Percentiles rank a stretch among this genome's conserved stretches.
Conservation (phyloP, 2,329 filamentous ascomycete genomes). For the Neofusicoccum cordaticola region DNA sequence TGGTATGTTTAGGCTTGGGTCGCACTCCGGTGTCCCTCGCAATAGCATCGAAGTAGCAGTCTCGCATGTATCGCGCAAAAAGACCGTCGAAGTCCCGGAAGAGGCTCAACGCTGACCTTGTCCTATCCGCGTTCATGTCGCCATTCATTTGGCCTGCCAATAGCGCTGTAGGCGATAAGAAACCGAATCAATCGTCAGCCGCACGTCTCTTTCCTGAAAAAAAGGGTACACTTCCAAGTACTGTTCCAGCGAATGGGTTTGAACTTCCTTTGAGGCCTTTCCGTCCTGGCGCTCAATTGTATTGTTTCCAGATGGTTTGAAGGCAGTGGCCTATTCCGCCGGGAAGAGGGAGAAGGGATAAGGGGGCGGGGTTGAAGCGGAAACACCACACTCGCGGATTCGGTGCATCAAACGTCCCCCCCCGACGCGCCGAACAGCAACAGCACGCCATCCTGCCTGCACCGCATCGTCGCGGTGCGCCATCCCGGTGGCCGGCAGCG, state of each 20-base stretch:
- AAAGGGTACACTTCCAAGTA: constrained; percentile 21
- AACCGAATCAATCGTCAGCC: constrained; percentile 39
- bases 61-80: not conserved
- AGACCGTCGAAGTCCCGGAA: constrained; percentile 4
- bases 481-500: constrained; percentile 24
- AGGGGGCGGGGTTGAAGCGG: not conserved
- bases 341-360: too few relatives aligned
- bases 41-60: constrained; percentile 13
- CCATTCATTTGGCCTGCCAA: not conserved
- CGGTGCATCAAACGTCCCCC: constrained; percentile 32
- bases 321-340: too few relatives aligned
- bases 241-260: too few relatives aligned
- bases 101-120: not conserved
- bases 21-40: constrained; percentile 18
- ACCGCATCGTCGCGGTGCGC: constrained; percentile 30
- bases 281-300: too few relatives aligned
- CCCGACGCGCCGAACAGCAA: constrained; percentile 39
- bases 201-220: constrained; percentile 28
- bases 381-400: constrained; percentile 39
- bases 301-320: constrained; percentile 25
- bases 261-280: too few relatives aligned
- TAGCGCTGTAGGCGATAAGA: not conserved
- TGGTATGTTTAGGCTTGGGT: constrained; percentile 31
- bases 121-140: not conserved
- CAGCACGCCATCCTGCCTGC: constrained; percentile 40